Conservation (phyloP, 1,284 basidiomycete species). For the Apiotrichum mycotoxinovorans region DNA sequence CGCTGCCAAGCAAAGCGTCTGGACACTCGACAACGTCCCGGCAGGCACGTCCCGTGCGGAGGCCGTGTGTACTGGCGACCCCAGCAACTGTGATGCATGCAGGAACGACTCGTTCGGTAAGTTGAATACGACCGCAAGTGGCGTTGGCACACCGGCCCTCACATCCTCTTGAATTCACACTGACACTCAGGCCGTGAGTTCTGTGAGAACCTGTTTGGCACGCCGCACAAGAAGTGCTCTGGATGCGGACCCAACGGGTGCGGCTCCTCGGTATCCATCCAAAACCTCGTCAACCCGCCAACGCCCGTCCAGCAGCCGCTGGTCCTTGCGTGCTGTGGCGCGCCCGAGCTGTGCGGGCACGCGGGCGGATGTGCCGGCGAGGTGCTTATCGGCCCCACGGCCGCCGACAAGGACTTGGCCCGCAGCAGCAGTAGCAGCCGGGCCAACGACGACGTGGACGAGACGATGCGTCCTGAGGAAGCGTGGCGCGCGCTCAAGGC, state of each 20-base stretch:
- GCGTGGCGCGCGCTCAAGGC: conserved; percentile 83
- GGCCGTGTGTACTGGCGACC: conserved; percentile 49
- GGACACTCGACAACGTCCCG: conserved; percentile 30
- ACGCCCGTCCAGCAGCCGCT: conserved; percentile 22
- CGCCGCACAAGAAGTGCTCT: conserved; percentile 8
- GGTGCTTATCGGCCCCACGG: conserved; percentile 19
- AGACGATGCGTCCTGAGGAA: conserved; percentile 72
- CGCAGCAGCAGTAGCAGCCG: not conserved
- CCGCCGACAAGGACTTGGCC: not conserved
- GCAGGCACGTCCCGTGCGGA: conserved; percentile 21
- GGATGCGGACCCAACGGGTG: conserved; percentile 10
- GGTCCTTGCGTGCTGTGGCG: conserved; percentile 41
- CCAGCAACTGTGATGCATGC: conserved; percentile 49
- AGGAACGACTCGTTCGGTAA: conserved; percentile 47
- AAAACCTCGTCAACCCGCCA: conserved; percentile 5
- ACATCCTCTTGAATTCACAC: not conserved
- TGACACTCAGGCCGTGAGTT: conserved; percentile 56
- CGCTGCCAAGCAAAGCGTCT: conserved; percentile 23
- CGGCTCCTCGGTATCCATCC: conserved; percentile 3
- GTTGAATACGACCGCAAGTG: conserved; percentile 6
- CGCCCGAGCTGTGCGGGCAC: conserved; percentile 39
- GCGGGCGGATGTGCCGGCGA: conserved; percentile 27
- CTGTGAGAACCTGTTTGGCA: conserved; percentile 64
- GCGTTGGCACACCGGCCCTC: too few species aligned
- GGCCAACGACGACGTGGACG: conserved; percentile 5